Evolutionary conservation across 1,139 yeast species (phyloP).

Genomic region (Hemisphaericaspora subhashii): DNA sequence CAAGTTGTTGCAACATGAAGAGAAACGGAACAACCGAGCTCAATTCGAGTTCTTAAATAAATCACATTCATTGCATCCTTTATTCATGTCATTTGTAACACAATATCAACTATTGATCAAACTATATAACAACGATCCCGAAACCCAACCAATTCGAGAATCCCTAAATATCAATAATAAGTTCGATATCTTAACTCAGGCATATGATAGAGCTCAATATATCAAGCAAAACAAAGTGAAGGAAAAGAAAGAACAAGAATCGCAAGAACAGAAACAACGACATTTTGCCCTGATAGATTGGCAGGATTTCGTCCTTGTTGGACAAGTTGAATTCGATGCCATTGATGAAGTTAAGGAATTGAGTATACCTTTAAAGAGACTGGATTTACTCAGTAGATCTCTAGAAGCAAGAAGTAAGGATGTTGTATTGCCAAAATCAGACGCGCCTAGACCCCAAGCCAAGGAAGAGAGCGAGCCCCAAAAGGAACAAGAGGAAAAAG

Average conservation of each 20-base stretch:
- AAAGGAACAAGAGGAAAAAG: conserved; percentile 20
- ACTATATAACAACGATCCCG: conserved; percentile 11
- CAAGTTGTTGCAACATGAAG: conserved; percentile 37
- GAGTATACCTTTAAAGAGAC: conserved; percentile 59
- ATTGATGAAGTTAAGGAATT: conserved; percentile 63
- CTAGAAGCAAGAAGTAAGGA: conserved; percentile 41
- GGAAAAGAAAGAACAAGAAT: conserved; percentile 33
- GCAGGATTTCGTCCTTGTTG: conserved; percentile 78
- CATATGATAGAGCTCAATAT: conserved; percentile 61
- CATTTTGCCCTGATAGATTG: conserved; percentile 82
- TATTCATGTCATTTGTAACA: conserved; percentile 51
- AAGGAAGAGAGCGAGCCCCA: conserved; percentile 4
- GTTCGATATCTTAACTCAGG: conserved; percentile 42
- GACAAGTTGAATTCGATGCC: conserved; percentile 65
- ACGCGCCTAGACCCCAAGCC: conserved; percentile 4
- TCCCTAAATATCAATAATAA: conserved; percentile 8
- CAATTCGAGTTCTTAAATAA: conserved; percentile 71
- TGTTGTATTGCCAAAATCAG: conserved; percentile 13
- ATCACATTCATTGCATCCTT: conserved; percentile 58
- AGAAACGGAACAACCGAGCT: conserved; percentile 36
- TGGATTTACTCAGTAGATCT: conserved; percentile 63
- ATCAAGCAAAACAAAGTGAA: conserved; percentile 35
- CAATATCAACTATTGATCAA: conserved; percentile 54
- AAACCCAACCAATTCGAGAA: conserved; percentile 1
- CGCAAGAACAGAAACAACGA: conserved; percentile 32